phyloP scores from a whole-genome alignment of 1,284 basidiomycete genomes.

The Pterulicium gracile region DNA sequence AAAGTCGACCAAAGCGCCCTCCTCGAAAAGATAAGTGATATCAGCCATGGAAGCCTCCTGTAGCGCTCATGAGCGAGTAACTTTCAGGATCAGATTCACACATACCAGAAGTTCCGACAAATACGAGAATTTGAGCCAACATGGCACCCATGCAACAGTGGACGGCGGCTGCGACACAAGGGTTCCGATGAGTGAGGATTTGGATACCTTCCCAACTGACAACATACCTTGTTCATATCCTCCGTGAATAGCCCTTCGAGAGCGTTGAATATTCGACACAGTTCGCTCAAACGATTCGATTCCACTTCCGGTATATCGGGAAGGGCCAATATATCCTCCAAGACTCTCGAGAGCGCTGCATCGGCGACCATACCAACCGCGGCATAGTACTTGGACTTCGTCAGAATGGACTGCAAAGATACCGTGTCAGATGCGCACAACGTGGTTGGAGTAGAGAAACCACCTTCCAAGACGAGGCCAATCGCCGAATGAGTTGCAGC shows the following conservation, averaged over 20 bases:
- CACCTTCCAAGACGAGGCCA: conserved; percentile 71
- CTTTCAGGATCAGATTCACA: conserved; percentile 11
- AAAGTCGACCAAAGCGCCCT: conserved; percentile 88
- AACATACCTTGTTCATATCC: conserved; percentile 41
- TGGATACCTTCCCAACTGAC: neutral
- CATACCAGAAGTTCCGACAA: conserved; percentile 80
- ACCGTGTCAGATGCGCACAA: conserved; percentile 4
- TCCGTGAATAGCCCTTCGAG: conserved; percentile 77
- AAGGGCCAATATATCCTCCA: conserved; percentile 70
- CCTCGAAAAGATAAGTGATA: conserved; percentile 87
- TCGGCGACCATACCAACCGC: conserved; percentile 73
- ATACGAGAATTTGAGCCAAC: conserved; percentile 95
- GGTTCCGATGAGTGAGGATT: neutral
- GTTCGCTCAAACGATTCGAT: conserved; percentile 72
- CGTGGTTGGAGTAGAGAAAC: neutral
- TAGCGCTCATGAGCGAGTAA: conserved; percentile 8
- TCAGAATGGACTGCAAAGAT: conserved; percentile 31
- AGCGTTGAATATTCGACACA: conserved; percentile 71
- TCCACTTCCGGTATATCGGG: conserved; percentile 89
- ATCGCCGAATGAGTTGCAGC: conserved; percentile 52
- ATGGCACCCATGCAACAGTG: conserved; percentile 68
- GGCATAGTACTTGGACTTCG: conserved; percentile 54
- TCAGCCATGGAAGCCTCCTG: conserved; percentile 91
- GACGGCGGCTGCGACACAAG: conserved; percentile 42
- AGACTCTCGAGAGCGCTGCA: conserved; percentile 54